Evolutionary conservation across 2,329 filamentous ascomycete species (phyloP).

Genomic region (Ophioceras dolichostomum): DNA sequence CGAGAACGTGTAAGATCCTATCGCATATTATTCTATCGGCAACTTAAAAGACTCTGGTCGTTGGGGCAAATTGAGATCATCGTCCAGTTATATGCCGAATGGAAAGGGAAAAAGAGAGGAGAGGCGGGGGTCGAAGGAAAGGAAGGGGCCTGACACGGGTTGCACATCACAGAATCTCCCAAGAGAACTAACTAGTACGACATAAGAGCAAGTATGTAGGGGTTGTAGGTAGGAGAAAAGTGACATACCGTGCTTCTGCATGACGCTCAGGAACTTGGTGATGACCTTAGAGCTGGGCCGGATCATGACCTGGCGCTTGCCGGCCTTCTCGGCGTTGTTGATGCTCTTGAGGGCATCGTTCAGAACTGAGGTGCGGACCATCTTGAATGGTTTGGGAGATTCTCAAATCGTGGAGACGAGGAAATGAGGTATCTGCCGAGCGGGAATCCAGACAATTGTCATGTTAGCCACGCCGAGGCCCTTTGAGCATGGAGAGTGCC

Average conservation of each 20-base stretch:
- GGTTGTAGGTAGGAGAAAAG: conserved; percentile 2
- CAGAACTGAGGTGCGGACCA: conserved; percentile 98
- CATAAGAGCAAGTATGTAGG: too few relatives aligned
- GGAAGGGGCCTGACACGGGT: conserved; percentile 2
- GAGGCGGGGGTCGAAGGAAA: conserved; percentile 2
- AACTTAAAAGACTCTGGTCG: conserved; percentile 99
- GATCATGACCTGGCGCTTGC: conserved; percentile 99
- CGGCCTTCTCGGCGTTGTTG: conserved; percentile 99
- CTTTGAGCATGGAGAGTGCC: conserved; percentile 58
- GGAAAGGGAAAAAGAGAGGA: conserved; percentile 6
- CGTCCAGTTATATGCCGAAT: conserved; percentile 99
- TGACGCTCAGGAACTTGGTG: conserved; percentile 96
- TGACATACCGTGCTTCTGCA: conserved; percentile 97
- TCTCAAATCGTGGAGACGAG: conserved; percentile 57
- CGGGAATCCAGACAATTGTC: conserved; percentile 21
- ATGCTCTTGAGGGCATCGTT: conserved; percentile 98
- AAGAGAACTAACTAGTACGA: too few relatives aligned
- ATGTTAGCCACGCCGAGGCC: conserved; percentile 50
- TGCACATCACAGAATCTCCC: too few relatives aligned
- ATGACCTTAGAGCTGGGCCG: conserved; percentile 99
- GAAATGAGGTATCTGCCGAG: conserved; percentile 52
- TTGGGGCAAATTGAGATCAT: conserved; percentile 66
- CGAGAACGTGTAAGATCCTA: conserved; percentile 97
- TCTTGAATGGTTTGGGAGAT: conserved; percentile 68
- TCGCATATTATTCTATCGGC: conserved; percentile 85